phyloP scores from a whole-genome alignment of 164 flowering plant species.

The Cinnamomum micranthum region DNA sequence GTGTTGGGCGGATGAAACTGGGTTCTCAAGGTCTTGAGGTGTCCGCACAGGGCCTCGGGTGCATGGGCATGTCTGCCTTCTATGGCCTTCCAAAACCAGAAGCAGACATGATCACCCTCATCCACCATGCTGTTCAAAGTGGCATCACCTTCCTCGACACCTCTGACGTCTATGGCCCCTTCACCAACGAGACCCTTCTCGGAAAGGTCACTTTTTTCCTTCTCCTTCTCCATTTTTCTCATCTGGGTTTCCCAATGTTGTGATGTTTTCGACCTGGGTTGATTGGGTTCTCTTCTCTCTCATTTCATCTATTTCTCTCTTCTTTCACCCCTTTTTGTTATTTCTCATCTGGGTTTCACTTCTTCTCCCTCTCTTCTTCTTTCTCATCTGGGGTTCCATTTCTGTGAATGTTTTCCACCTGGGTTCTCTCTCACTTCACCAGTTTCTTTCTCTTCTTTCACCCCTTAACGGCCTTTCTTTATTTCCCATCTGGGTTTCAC shows the following conservation, averaged over 20 bases:
- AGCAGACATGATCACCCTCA: conserved; percentile 3
- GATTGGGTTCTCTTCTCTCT: no score
- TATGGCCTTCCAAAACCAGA: conserved; percentile 9
- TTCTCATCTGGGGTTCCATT: background rate
- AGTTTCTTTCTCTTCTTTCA: background rate
- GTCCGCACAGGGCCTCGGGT: conserved; percentile 27
- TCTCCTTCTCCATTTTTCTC: background rate
- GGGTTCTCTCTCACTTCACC: no score
- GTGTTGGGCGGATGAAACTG: conserved; percentile 22
- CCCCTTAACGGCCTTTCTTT: background rate
- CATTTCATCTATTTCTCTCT: background rate
- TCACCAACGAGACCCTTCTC: conserved; percentile 7
- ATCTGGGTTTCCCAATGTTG: background rate
- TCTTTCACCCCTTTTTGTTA: background rate
- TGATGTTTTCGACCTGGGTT: background rate
- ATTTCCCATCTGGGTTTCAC: background rate
- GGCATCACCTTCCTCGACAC: conserved; percentile 9
- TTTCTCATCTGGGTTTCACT: background rate
- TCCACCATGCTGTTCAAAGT: conserved; percentile 7
- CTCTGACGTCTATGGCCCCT: conserved; percentile 6
- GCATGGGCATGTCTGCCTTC: conserved; percentile 35
- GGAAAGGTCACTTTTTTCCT: conserved; percentile 11
- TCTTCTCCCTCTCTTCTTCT: background rate
- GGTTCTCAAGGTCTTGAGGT: conserved; percentile 34
- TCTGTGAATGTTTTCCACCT: background rate